Percentiles rank a stretch among this genome's conserved stretches.
Conservation (phyloP, 1,284 basidiomycete species). For the Pseudozyma flocculosa region DNA sequence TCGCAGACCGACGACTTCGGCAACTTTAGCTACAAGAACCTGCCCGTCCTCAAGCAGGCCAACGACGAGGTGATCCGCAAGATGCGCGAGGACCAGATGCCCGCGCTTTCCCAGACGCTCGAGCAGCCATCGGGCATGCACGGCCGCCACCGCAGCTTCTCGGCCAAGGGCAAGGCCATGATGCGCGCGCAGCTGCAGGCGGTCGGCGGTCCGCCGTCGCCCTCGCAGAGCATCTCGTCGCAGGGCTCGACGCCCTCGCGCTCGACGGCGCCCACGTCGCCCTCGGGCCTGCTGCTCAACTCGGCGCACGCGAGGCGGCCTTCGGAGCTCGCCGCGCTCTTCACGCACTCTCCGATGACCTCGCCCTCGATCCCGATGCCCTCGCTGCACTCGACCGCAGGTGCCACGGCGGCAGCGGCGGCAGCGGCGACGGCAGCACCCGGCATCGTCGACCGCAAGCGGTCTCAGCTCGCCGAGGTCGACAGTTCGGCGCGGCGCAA, state of each 20-base stretch:
- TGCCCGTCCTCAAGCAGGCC: constrained; percentile 93
- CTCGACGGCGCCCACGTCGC: constrained; percentile 68
- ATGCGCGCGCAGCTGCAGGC: constrained; percentile 33
- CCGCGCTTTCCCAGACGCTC: constrained; percentile 39
- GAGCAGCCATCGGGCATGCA: constrained; percentile 38
- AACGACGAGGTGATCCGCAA: constrained; percentile 98
- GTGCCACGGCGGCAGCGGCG: constrained; percentile 8
- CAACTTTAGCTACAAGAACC: constrained; percentile 96
- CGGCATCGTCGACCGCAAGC: constrained; percentile 35
- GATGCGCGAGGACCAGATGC: constrained; percentile 63
- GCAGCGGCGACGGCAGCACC: constrained; percentile 18
- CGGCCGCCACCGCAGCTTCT: constrained; percentile 45
- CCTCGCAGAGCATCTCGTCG: constrained; percentile 87
- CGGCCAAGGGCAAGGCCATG: constrained; percentile 33
- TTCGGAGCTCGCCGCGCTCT: constrained; percentile 23
- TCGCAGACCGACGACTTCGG: constrained; percentile 78
- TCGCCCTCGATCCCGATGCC: background rate
- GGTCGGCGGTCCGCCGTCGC: constrained; percentile 63
- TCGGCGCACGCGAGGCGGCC: constrained; percentile 28
- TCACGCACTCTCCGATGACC: background rate
- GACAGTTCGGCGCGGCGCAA: constrained; percentile 71
- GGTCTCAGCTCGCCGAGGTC: constrained; percentile 62
- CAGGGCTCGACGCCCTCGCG: constrained; percentile 87
- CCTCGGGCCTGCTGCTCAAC: constrained; percentile 63
- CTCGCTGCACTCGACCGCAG: too few relatives aligned